Conservation (phyloP, 2,329 filamentous ascomycete species). For the Fusarium annulatum region DNA sequence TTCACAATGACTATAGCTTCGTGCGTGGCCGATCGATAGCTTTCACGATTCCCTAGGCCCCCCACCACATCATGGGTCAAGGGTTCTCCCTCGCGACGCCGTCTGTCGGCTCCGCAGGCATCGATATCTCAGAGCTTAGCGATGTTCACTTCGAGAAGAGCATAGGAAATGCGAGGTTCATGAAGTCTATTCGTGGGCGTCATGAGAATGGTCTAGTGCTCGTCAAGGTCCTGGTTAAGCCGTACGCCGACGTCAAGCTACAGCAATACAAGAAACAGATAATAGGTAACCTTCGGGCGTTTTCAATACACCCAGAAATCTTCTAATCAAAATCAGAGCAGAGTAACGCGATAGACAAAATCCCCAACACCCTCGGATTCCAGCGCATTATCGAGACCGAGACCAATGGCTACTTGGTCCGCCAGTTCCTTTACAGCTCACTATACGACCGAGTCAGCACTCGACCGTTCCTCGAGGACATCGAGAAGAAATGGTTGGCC, state of each 20-base stretch:
- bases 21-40: slow-evolving; percentile 40
- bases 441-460: slow-evolving; percentile 98
- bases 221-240: slow-evolving; percentile 95
- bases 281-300: slow-evolving; percentile 64
- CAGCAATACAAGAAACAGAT: slow-evolving; percentile 82
- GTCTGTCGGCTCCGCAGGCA: slow-evolving; percentile 89
- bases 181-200: slow-evolving; percentile 93
- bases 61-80: slow-evolving; percentile 79
- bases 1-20: slow-evolving; percentile 43
- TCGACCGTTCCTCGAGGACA: slow-evolving; percentile 93
- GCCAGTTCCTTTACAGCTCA: slow-evolving; percentile 96
- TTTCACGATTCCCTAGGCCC: slow-evolving; percentile 33
- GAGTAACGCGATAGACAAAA: slow-evolving; percentile 79
- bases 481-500: slow-evolving; percentile 98
- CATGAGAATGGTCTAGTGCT: slow-evolving; percentile 92
- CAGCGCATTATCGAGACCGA: slow-evolving; percentile 92
- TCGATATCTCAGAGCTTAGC: slow-evolving; percentile 91
- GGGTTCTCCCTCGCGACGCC: slow-evolving; percentile 94
- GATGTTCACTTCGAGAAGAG: slow-evolving; percentile 94
- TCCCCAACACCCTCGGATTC: slow-evolving; percentile 92
- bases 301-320: too few relatives aligned
- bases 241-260: slow-evolving; percentile 83
- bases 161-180: slow-evolving; percentile 90
- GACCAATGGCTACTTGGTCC: slow-evolving; percentile 90
- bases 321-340: slow-evolving; percentile 68